phyloP scores from a whole-genome alignment of 2,329 filamentous ascomycete genomes.

The Westerdykella sp. region DNA sequence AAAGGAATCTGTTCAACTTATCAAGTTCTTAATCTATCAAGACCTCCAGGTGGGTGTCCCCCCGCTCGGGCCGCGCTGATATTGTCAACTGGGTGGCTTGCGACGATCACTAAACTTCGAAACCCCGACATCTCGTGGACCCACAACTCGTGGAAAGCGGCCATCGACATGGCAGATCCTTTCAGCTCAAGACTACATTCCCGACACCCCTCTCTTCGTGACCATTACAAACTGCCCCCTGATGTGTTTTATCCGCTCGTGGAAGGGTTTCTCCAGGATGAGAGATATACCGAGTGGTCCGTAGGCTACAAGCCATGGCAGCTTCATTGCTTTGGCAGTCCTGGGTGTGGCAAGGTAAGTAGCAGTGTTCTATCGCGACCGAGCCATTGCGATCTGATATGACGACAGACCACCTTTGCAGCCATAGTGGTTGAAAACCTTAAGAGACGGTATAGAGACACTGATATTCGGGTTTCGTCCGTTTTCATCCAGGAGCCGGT shows the following conservation, averaged over 20 bases:
- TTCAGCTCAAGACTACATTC: not conserved
- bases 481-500: not conserved
- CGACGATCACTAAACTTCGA: too few relatives aligned
- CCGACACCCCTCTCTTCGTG: not conserved
- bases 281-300: not conserved
- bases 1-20: too few relatives aligned
- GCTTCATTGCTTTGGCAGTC: constrained; percentile 15
- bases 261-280: not conserved
- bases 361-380: not conserved
- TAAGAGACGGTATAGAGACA: not conserved
- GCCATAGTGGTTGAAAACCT: not conserved
- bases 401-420: not conserved
- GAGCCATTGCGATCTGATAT: not conserved
- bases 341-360: constrained; percentile 16
- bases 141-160: too few relatives aligned
- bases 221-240: not conserved
- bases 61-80: too few relatives aligned
- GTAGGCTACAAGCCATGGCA: constrained; percentile 8
- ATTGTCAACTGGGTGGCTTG: too few relatives aligned
- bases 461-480: not conserved
- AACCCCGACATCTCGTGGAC: too few relatives aligned
- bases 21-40: too few relatives aligned
- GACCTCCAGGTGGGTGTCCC: too few relatives aligned
- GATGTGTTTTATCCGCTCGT: not conserved
- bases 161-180: not conserved